Evolutionary conservation across 768 basidiomycete genomes (phyloP).

Genomic region (Rhodotorula toruloides): DNA sequence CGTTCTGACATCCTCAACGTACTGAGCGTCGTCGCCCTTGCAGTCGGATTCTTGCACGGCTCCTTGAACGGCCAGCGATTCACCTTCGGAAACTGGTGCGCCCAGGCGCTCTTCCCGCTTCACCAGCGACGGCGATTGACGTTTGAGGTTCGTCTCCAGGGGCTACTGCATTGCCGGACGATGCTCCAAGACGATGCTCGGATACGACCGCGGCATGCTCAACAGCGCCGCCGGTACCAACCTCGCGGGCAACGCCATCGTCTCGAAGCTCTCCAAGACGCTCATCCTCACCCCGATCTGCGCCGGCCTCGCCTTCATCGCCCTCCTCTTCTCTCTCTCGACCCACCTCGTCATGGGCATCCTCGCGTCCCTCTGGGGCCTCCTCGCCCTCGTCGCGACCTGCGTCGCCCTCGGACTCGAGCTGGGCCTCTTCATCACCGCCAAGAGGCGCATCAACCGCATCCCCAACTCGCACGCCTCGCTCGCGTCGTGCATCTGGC

Average conservation of each 20-base stretch:
- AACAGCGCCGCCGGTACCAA: constrained; percentile 4
- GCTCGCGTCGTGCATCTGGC: constrained; percentile 21
- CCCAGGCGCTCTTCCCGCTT: no score
- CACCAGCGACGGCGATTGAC: no score
- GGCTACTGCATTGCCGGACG: constrained; percentile 4
- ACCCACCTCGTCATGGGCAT: constrained; percentile 45
- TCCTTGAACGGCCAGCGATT: constrained; percentile 3
- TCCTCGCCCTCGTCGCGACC: constrained; percentile 46
- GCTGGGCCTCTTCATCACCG: constrained; percentile 31
- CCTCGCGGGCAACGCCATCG: constrained; percentile 3
- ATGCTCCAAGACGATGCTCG: constrained; percentile 2
- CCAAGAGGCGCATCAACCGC: constrained; percentile 20
- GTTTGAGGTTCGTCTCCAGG: no score
- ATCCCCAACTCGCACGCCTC: constrained; percentile 17
- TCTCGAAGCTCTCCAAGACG: constrained; percentile 40
- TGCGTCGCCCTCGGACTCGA: constrained; percentile 42
- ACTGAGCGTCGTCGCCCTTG: no score
- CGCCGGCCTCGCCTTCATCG: constrained; percentile 45
- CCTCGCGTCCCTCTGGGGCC: constrained; percentile 42
- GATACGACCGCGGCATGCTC: constrained; percentile 23
- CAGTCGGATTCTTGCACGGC: constrained; percentile 19
- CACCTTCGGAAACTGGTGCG: constrained; percentile 28
- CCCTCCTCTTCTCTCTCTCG: constrained; percentile 45
- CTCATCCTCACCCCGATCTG: constrained; percentile 47
- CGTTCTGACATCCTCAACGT: no score